A percentile compares a stretch with the other conserved stretches of the same genome.
Conservation (phyloP, 2,329 filamentous ascomycete genomes). For the Trichoderma polysporum region DNA sequence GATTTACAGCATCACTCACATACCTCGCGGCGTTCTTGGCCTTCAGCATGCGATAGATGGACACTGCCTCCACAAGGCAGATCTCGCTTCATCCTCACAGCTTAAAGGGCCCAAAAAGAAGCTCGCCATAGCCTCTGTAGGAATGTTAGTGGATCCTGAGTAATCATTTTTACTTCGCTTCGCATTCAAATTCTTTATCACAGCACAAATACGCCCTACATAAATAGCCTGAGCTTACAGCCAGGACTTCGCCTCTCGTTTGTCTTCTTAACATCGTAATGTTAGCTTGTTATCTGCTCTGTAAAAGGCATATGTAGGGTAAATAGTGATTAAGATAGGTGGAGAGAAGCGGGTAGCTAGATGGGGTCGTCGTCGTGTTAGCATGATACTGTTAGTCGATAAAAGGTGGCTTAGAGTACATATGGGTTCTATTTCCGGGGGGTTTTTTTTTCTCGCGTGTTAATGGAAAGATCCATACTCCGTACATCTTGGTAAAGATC, state of each 20-base stretch:
- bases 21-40: background rate
- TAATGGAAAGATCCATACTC: background rate
- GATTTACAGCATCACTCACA: background rate
- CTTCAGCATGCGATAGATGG: background rate
- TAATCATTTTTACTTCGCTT: background rate
- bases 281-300: background rate
- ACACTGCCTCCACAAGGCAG: background rate
- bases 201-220: background rate
- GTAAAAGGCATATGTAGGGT: background rate
- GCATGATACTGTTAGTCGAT: background rate
- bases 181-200: background rate
- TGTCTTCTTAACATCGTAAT: background rate
- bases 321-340: background rate
- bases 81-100: background rate
- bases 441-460: background rate
- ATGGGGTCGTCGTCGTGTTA: background rate
- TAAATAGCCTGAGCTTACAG: background rate
- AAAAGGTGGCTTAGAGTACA: conserved; percentile 5
- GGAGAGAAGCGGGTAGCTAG: background rate
- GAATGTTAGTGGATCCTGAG: background rate
- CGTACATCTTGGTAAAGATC: background rate
- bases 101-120: background rate
- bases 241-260: background rate
- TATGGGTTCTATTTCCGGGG: background rate
- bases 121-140: background rate